Evolutionary conservation across 2,329 filamentous ascomycete genomes (phyloP).

Genomic region (Trichoderma asperellum): DNA sequence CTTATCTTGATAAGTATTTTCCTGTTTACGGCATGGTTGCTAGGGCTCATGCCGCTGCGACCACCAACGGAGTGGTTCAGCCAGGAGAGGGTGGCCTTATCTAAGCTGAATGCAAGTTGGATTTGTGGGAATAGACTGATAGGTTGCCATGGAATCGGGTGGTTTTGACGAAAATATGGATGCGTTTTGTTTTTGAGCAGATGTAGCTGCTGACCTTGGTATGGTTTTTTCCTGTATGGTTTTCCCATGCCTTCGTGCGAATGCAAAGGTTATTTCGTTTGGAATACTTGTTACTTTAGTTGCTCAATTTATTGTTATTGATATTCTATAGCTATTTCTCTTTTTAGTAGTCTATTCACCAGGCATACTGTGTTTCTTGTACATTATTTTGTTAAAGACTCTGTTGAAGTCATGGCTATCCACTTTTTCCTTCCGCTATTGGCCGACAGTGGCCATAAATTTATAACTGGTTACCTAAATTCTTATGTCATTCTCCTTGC

Average conservation of each 20-base stretch:
- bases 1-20: conserved; percentile 66
- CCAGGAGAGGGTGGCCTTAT: conserved; percentile 19
- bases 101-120: not conserved
- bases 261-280: conserved; percentile 3
- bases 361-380: not conserved
- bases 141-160: not conserved
- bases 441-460: too few species aligned
- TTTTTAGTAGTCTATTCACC: not conserved
- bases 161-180: not conserved
- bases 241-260: conserved; percentile 1
- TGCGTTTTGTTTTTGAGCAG: not conserved
- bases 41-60: conserved; percentile 38
- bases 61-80: conserved; percentile 12
- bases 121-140: not conserved
- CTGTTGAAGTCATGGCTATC: not conserved
- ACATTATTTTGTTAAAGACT: not conserved
- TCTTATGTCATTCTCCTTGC: too few species aligned
- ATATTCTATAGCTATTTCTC: not conserved
- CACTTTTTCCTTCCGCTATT: not conserved
- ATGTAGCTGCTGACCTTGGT: conserved; percentile 2
- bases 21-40: conserved; percentile 68
- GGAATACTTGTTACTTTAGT: not conserved
- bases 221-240: not conserved
- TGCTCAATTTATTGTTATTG: not conserved
- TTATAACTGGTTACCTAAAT: not conserved